A percentile compares a stretch with the other conserved stretches of the same genome.
Evolutionary conservation across 2,329 filamentous ascomycete species (phyloP).

Genomic region (Stagonosporopsis rhizophila): DNA sequence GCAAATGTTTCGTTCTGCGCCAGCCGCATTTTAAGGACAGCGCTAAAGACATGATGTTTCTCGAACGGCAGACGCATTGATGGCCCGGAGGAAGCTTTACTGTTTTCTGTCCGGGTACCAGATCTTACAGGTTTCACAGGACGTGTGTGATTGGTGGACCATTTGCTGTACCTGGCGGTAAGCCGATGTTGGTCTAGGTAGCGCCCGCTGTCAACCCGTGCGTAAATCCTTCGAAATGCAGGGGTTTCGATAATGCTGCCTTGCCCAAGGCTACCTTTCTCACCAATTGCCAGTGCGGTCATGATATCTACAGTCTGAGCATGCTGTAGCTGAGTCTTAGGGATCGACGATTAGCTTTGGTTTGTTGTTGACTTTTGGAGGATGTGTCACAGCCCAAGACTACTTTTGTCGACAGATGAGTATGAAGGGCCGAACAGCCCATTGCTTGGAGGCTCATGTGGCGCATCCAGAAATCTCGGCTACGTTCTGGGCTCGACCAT

Average conservation of each 20-base stretch:
- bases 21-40: constrained; percentile 26
- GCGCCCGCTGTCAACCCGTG: constrained; percentile 24
- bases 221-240: constrained; percentile 30
- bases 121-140: constrained; percentile 23
- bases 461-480: constrained; percentile 15
- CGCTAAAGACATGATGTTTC: constrained; percentile 29
- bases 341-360: not conserved
- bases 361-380: not conserved
- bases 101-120: constrained; percentile 19
- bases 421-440: constrained; percentile 1
- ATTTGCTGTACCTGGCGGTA: constrained; percentile 23
- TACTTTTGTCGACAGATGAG: not conserved
- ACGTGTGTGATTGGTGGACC: constrained; percentile 26
- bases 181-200: constrained; percentile 10
- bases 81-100: constrained; percentile 26
- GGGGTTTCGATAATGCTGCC: constrained; percentile 21
- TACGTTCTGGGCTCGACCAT: constrained; percentile 12
- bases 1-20: constrained; percentile 39
- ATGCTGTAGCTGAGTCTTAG: not conserved
- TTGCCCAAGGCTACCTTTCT: not conserved
- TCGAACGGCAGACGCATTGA: constrained; percentile 30
- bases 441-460: constrained; percentile 5
- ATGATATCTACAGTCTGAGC: not conserved
- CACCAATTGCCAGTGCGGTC: not conserved
- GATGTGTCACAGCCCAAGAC: not conserved